Evolutionary conservation across 768 basidiomycete genomes (phyloP).

Genomic region (Auricularia sp.): DNA sequence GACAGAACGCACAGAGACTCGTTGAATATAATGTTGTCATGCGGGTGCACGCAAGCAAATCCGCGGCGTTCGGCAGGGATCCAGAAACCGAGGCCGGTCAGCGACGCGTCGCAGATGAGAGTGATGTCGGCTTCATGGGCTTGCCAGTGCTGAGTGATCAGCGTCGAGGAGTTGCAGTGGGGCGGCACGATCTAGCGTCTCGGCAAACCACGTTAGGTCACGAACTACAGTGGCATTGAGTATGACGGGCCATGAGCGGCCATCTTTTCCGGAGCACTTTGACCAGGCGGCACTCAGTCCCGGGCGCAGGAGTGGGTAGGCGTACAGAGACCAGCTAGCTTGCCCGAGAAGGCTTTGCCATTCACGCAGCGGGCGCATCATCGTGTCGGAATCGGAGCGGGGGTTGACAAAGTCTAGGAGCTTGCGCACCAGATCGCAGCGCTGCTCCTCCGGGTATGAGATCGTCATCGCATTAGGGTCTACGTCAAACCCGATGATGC

Average conservation of each 20-base stretch:
- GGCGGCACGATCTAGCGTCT: background rate
- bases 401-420: constrained; percentile 12
- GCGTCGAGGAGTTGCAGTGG: background rate
- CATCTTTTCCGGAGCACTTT: constrained; percentile 23
- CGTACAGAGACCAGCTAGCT: constrained; percentile 34
- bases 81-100: constrained; percentile 16
- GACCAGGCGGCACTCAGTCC: constrained; percentile 25
- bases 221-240: constrained; percentile 20
- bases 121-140: constrained; percentile 7
- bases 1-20: constrained; percentile 7
- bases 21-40: constrained; percentile 4
- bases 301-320: constrained; percentile 27
- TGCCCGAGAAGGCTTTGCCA: constrained; percentile 27
- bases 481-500: constrained; percentile 32
- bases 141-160: background rate
- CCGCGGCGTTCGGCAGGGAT: constrained; percentile 7
- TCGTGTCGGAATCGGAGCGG: constrained; percentile 4
- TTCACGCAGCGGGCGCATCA: constrained; percentile 10
- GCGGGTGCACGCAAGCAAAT: background rate
- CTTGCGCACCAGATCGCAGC: constrained; percentile 10
- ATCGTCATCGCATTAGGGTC: constrained; percentile 26
- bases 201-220: constrained; percentile 26
- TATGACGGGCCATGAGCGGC: constrained; percentile 11
- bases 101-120: constrained; percentile 16
- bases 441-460: constrained; percentile 15